Percentiles rank a stretch among this genome's conserved stretches.
Conservation (phyloP, 768 basidiomycete species). For the Leccinum uliginosum region DNA sequence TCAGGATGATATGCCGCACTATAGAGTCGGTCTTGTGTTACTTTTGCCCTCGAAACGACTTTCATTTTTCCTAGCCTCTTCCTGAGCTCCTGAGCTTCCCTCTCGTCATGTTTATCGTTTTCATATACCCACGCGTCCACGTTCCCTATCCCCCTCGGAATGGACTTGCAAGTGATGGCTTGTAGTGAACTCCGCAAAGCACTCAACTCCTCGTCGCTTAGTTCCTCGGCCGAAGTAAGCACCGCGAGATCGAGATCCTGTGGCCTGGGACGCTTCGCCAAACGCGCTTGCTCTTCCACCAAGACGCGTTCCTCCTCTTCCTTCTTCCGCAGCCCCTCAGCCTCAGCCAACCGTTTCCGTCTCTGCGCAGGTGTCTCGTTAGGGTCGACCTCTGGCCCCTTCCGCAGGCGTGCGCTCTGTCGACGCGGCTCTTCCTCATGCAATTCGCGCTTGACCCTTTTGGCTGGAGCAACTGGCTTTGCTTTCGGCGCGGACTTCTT, state of each 20-base stretch:
- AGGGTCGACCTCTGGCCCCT: conserved; percentile 41
- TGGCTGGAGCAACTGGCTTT: conserved; percentile 60
- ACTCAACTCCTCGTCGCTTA: conserved; percentile 40
- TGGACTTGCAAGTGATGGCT: conserved; percentile 31
- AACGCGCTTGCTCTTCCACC: conserved; percentile 57
- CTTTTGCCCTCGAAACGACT: conserved; percentile 76
- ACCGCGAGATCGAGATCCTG: conserved; percentile 57
- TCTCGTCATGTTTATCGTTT: conserved; percentile 42
- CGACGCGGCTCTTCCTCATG: conserved; percentile 49
- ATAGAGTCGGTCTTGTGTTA: conserved; percentile 71
- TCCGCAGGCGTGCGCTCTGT: conserved; percentile 60
- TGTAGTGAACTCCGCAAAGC: conserved; percentile 45
- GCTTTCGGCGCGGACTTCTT: conserved; percentile 40
- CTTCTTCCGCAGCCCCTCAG: conserved; percentile 52
- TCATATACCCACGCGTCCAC: conserved; percentile 52
- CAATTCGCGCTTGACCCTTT: conserved; percentile 49
- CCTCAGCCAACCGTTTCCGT: conserved; percentile 60
- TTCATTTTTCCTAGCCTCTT: conserved; percentile 52
- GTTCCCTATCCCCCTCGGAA: conserved; percentile 37
- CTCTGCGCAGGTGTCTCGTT: conserved; percentile 64
- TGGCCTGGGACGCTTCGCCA: conserved; percentile 66
- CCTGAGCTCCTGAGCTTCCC: conserved; percentile 50
- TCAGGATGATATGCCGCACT: conserved; percentile 81
- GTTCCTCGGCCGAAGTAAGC: conserved; percentile 48
- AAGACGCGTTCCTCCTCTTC: conserved; percentile 60